Conservation (phyloP, 148 eudicot species). For the Fagopyrum esculentum region DNA sequence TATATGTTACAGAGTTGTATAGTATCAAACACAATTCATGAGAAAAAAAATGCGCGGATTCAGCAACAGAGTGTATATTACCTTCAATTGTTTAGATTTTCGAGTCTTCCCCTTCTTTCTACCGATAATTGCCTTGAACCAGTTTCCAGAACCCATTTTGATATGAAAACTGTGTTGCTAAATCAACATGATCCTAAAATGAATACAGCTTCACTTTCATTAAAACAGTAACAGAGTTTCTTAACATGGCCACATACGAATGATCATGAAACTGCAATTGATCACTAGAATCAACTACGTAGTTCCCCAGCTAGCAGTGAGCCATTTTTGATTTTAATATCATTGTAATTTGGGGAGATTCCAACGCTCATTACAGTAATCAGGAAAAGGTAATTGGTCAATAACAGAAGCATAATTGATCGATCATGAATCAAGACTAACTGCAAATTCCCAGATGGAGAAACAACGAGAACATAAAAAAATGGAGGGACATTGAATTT, state of each 20-base stretch:
- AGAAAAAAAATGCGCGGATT: not conserved
- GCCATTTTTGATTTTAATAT: not conserved
- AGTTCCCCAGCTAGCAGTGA: not conserved
- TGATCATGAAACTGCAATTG: not conserved
- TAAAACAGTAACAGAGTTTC: not conserved
- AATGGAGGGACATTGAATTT: not conserved
- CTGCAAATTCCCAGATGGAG: not conserved
- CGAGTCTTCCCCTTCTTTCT: slow-evolving; percentile 52
- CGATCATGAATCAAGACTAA: not conserved
- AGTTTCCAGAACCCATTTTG: slow-evolving; percentile 76
- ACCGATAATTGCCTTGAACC: slow-evolving; percentile 65
- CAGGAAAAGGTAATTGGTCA: not conserved
- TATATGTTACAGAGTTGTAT: no score
- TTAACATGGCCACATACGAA: not conserved
- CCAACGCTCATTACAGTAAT: not conserved
- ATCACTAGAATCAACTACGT: not conserved
- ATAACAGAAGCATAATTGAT: not conserved
- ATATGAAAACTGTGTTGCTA: slow-evolving; percentile 18
- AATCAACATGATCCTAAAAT: slow-evolving; percentile 13
- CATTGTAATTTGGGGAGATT: not conserved
- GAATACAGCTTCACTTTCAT: not conserved
- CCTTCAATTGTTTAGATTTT: slow-evolving; percentile 48
- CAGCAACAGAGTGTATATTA: slow-evolving; percentile 14
- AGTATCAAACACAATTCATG: not conserved
- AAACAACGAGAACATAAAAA: not conserved